A percentile compares a stretch with the other conserved stretches of the same genome.
Conservation (phyloP, 495 filamentous ascomycete genomes). For the Tuber calosporum region DNA sequence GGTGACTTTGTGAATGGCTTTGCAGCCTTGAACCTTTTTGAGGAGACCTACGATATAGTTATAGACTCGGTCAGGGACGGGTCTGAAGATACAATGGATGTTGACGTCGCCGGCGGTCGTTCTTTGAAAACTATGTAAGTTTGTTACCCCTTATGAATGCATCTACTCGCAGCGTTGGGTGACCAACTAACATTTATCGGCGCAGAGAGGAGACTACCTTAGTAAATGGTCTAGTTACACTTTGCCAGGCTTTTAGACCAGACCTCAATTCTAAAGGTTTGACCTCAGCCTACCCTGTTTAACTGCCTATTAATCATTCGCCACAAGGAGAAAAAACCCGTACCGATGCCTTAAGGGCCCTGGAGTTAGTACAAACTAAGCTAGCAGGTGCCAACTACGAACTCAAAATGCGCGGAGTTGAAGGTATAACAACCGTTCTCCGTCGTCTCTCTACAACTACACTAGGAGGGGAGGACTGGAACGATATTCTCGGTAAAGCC, state of each 20-base stretch:
- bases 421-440: conserved; percentile 28
- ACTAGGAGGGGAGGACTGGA: conserved; percentile 25
- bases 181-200: neutral
- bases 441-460: conserved; percentile 13
- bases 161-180: neutral
- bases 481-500: conserved; percentile 22
- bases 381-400: conserved; percentile 36
- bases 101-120: conserved; percentile 32
- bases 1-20: conserved; percentile 61
- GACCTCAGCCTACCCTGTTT: neutral
- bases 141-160: neutral
- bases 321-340: conserved; percentile 17
- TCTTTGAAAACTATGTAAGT: conserved; percentile 33
- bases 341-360: conserved; percentile 22
- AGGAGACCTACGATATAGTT: conserved; percentile 59
- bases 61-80: conserved; percentile 52
- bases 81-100: conserved; percentile 61
- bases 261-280: conserved; percentile 22
- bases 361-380: conserved; percentile 23
- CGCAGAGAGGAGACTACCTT: neutral
- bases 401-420: conserved; percentile 35
- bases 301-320: neutral
- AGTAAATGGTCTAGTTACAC: conserved; percentile 31
- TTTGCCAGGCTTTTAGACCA: conserved; percentile 31
- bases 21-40: conserved; percentile 60